Conservation (phyloP, 768 basidiomycete species). For the Mycena venus region DNA sequence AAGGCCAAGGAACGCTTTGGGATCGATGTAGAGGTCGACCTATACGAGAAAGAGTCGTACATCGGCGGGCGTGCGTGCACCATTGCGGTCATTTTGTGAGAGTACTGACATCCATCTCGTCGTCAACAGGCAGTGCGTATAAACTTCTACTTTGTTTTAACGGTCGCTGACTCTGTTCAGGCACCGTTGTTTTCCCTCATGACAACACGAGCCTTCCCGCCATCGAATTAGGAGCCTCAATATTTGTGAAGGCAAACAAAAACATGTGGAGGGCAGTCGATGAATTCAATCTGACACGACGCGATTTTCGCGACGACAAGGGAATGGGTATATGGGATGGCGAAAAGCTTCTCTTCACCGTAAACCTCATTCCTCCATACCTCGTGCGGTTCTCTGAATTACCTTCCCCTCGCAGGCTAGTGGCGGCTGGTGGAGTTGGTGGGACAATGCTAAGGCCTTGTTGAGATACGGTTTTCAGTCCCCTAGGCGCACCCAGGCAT, state of each 20-base stretch:
- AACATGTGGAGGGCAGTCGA: slow-evolving; percentile 80
- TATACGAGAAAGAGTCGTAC: slow-evolving; percentile 83
- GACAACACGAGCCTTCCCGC: slow-evolving; percentile 63
- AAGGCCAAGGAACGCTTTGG: slow-evolving; percentile 81
- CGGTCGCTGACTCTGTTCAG: background rate
- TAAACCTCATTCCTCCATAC: slow-evolving; percentile 47
- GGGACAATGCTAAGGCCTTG: slow-evolving; percentile 79
- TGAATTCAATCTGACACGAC: slow-evolving; percentile 80
- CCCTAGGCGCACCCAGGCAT: slow-evolving; percentile 66
- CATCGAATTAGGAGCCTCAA: slow-evolving; percentile 89
- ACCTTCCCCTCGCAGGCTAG: background rate
- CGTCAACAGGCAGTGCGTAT: slow-evolving; percentile 15
- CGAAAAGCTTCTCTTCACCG: slow-evolving; percentile 72
- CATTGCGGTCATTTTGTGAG: background rate
- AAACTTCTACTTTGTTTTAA: background rate
- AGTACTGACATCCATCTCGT: background rate
- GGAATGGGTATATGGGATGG: slow-evolving; percentile 90
- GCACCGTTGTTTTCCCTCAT: slow-evolving; percentile 17
- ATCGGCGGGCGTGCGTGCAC: slow-evolving; percentile 86
- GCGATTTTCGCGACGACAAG: slow-evolving; percentile 61
- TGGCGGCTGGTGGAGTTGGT: slow-evolving; percentile 69
- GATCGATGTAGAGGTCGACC: slow-evolving; percentile 81
- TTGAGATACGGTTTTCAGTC: slow-evolving; percentile 83
- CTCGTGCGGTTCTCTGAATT: background rate
- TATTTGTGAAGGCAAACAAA: slow-evolving; percentile 85